A percentile compares a stretch with the other conserved stretches of the same genome.
Evolutionary conservation across 2,329 filamentous ascomycete species (phyloP).

Genomic region (Ilyonectria mors-panacis): DNA sequence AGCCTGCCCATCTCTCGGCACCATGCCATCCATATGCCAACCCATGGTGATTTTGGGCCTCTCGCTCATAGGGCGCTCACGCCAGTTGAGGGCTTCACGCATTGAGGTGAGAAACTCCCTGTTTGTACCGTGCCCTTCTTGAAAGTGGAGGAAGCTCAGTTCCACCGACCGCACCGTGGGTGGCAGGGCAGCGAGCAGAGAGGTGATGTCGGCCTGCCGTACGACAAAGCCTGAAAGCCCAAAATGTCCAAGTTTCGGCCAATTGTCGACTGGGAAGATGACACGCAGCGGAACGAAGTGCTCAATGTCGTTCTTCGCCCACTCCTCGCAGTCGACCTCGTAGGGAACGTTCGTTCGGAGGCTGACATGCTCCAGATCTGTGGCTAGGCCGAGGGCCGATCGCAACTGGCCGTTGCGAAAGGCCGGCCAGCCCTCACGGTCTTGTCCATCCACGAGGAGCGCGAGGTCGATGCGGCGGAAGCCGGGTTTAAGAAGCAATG

Average conservation of each 20-base stretch:
- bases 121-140: neutral
- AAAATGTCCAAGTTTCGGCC: conserved; percentile 13
- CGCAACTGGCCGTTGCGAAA: conserved; percentile 6
- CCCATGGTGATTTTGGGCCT: conserved; percentile 8
- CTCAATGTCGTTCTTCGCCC: neutral
- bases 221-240: conserved; percentile 18
- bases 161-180: neutral
- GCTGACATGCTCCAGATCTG: conserved; percentile 5
- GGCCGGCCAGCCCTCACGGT: conserved; percentile 1
- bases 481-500: neutral
- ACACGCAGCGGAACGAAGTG: conserved; percentile 6
- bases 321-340: neutral
- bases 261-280: conserved; percentile 9
- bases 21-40: neutral
- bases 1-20: neutral
- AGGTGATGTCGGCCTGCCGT: neutral
- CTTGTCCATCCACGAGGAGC: conserved; percentile 1
- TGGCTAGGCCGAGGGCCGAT: neutral
- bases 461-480: conserved; percentile 22
- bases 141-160: conserved; percentile 11
- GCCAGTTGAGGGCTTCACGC: conserved; percentile 2
- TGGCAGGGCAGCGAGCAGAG: conserved; percentile 9
- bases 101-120: neutral
- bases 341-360: neutral
- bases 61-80: neutral